Base-by-base conservation (phyloP, 2,329 filamentous ascomycete species). In the Arthrobotrys pseudoclavata region DNA sequence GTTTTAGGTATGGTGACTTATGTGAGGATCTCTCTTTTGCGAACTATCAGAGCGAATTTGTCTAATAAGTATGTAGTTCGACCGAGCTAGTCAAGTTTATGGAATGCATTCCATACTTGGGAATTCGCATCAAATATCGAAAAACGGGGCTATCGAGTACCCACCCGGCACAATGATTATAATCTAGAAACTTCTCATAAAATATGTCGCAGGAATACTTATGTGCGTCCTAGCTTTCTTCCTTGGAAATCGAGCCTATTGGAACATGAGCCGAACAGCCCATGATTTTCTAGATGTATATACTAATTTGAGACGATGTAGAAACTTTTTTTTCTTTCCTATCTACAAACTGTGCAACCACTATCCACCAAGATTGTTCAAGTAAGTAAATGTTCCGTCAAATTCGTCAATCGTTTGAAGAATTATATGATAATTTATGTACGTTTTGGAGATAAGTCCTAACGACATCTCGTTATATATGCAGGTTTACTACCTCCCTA, bases 391-490 rank as follows among this genome's bases (percentile, higher is more conserved):
- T 29, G 24, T 34, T 18, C 34, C 20, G 3, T 15, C 34, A 24
- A 18, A 4, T 22, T n/a, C 5, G 15, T 55, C 15, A 9, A 34
- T 13, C 15, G 6, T 34, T 24, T 26, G 22, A 52, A 52, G 6
- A 7, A 52, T 22, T 7, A 26, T 26, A 29, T 15, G 5, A 40
- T 40, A 5, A 6, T 20, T 10, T 37, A 57, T 37, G 18, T 57
- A 34, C 52, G 34, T 42, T 26, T 62, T 15, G 31, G 34, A 47
- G 10, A 26, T 37, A 34, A 20, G 52, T 22, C n/a, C 52, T 57
- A 57, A 55, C 37, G 29, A 15, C 29, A 57, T 20, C 29, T 57
- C 52, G 15, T 12, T 57, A 57, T 57, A 37, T 57, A 57, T n/a
- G n/a, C 52, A 57, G 52, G 10, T 37, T 22, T 37, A 53, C n/a